Evolutionary conservation across 2,329 filamentous ascomycete species (phyloP), one percentile per base, ranked within the genome.

Genomic region (Neocatenulostroma microsporum): DNA sequence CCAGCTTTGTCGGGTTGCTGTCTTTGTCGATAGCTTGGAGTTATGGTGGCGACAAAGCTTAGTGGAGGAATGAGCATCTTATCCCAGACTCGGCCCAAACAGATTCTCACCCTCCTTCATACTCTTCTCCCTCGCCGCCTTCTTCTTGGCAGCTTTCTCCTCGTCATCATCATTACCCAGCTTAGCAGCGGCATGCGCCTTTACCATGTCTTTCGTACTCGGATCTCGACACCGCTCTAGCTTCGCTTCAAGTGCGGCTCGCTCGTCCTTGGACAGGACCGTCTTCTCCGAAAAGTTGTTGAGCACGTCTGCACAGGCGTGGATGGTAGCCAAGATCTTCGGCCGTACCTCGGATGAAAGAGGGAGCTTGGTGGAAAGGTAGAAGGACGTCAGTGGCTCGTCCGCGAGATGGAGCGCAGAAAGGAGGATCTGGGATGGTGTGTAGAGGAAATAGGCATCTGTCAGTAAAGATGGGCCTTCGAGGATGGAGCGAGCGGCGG

Each of bases 381-480:
- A 70, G 48, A 68, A 68, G n/a, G 55, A 39, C 0, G 62, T 58
- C 55, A 91, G 63, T 0, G 72, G 74, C 26, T 69, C 63, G 56
- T 96, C 89, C 0, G 80, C 84, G 34, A 93, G 72, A 11, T 81
- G 70, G 19, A 95, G 64, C 0, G 88, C 79, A 0, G 85, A 81
- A 41, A 96, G 73, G 79, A 88, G 88, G 57, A 96, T 94, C 60
- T 98, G 91, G 17, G 84, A 83, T 0, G 91, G 91, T 0, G 89
- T 89, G 64, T 84, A 96, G 61, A 94, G 82, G 63, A 96, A 95
- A 65, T 96, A 96, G n/a, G 78, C 87, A 53, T 98, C 91, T 18
- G 89, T 94, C 43, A 95, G 73, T 34, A 94, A 68, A 0, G 87
- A 84, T 39, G 84, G 83, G 37, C 79, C 82, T 26, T 67, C 64